phyloP scores from a whole-genome alignment of 2,329 filamentous ascomycete species.

The Colletotrichum tanaceti region DNA sequence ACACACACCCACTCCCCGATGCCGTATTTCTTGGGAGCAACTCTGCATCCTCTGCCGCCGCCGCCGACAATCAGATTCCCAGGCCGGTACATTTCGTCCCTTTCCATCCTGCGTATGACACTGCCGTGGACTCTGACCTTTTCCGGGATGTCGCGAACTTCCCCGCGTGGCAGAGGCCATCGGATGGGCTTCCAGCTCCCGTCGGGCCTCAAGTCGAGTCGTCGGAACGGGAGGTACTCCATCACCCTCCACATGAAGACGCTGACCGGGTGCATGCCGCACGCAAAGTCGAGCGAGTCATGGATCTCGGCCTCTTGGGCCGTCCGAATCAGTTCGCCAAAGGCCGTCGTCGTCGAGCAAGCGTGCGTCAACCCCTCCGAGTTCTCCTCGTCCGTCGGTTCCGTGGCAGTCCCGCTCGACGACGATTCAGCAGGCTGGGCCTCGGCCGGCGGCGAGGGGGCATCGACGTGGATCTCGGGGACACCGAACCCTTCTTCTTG shows the following conservation, averaged over 20 bases:
- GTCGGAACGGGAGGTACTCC: conserved; percentile 84
- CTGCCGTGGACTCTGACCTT: conserved; percentile 78
- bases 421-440: conserved; percentile 33
- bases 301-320: conserved; percentile 71
- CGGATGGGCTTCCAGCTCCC: conserved; percentile 83
- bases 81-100: conserved; percentile 73
- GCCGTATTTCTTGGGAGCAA: conserved; percentile 70
- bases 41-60: conserved; percentile 75
- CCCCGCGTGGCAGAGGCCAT: conserved; percentile 82
- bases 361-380: neutral
- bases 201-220: conserved; percentile 80
- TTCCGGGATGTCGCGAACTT: conserved; percentile 79
- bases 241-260: conserved; percentile 80
- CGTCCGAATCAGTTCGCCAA: conserved; percentile 68
- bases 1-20: conserved; percentile 79
- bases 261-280: conserved; percentile 65
- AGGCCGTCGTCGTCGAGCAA: conserved; percentile 48
- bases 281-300: conserved; percentile 75
- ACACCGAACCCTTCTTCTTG: conserved; percentile 43
- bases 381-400: conserved; percentile 20
- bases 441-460: conserved; percentile 40
- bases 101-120: conserved; percentile 77
- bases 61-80: conserved; percentile 85
- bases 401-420: conserved; percentile 4
- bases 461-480: conserved; percentile 48